Evolutionary conservation across 2,329 filamentous ascomycete genomes (phyloP), one percentile per base, ranked within the genome.

Genomic region (Pseudogymnoascus sp.): DNA sequence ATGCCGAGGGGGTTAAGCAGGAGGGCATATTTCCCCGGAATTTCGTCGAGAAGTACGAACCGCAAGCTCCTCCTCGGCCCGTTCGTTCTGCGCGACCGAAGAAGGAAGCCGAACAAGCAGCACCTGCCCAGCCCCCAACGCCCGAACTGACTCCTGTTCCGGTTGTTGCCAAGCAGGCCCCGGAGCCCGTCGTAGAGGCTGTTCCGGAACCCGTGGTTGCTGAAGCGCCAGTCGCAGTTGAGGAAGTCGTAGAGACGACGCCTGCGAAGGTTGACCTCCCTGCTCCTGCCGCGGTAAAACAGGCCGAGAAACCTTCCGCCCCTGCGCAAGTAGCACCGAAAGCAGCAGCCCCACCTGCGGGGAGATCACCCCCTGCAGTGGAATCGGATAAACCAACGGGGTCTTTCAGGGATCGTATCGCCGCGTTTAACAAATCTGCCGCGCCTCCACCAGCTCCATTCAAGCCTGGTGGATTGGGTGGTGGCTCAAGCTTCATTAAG

Each of bases 11-110:
- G 62, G 76, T 75, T 65, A 91, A 87, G 75, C 84, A 86, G 72
- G 86, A 92, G 71, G 93, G 93, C 67, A 89, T 97, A 69, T 97
- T 97, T 74, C 93, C 92, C 59, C 88, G 89, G 73, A 99, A 97
- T 77, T 99, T 99, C 73, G 94, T 99, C 71, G 94, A 99, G 76
- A 91, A 88, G 76, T 95, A 91, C 75, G 93, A 97, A 74, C 94
- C 94, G 37, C 88, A 86, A 62, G 88, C 93, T 65, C 94, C 94
- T 63, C 91, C 92, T 63, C 86, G 94, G 63, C 94, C 94, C 62
- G 82, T 84, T 65, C 86, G 94, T 70, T 79, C 84, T 13, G 77
- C 74, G 62, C 86, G 90, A 67, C 76, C 82, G 60, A 92, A 88
- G 78, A 89, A 85, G 72, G 64, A 73, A 15, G 64, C 71, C 39